Conservation (phyloP, 768 basidiomycete species). For the Boletus vermiculosoides region DNA sequence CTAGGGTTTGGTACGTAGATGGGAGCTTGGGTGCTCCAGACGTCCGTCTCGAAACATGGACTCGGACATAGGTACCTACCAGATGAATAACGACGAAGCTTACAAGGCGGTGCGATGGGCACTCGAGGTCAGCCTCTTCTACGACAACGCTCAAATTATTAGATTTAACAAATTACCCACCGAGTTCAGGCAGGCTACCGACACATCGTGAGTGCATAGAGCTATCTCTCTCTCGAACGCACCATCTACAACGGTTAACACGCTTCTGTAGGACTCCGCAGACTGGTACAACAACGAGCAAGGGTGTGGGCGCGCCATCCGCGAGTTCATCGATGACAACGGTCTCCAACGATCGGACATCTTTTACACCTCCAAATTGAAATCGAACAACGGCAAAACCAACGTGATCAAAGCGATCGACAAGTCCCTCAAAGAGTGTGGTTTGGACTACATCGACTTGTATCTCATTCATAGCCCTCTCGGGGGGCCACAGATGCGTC, state of each 20-base stretch:
- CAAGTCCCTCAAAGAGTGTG: constrained; percentile 48
- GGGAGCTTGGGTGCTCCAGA: not conserved
- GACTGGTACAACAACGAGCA: constrained; percentile 47
- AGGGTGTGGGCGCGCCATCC: constrained; percentile 61
- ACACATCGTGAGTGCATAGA: constrained; percentile 9
- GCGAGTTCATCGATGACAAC: constrained; percentile 48
- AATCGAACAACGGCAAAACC: constrained; percentile 44
- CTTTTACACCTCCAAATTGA: constrained; percentile 72
- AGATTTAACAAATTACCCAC: not conserved
- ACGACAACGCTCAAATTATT: not conserved
- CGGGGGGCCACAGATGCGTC: constrained; percentile 3
- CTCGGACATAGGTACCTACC: constrained; percentile 3
- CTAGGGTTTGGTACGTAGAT: constrained; percentile 9
- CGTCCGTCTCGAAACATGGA: not conserved
- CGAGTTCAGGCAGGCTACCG: constrained; percentile 5
- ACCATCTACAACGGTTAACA: not conserved
- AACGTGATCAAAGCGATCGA: constrained; percentile 53
- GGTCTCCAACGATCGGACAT: constrained; percentile 45
- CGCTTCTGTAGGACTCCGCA: constrained; percentile 1
- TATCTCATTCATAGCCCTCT: constrained; percentile 7
- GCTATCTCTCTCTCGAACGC: not conserved
- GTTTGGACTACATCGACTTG: not conserved
- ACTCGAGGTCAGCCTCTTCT: constrained; percentile 5
- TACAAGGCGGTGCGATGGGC: constrained; percentile 6
- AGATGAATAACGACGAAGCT: constrained; percentile 5